Base-by-base conservation (phyloP, 805 yeast species). In the Starmerella lactis-condensi region DNA sequence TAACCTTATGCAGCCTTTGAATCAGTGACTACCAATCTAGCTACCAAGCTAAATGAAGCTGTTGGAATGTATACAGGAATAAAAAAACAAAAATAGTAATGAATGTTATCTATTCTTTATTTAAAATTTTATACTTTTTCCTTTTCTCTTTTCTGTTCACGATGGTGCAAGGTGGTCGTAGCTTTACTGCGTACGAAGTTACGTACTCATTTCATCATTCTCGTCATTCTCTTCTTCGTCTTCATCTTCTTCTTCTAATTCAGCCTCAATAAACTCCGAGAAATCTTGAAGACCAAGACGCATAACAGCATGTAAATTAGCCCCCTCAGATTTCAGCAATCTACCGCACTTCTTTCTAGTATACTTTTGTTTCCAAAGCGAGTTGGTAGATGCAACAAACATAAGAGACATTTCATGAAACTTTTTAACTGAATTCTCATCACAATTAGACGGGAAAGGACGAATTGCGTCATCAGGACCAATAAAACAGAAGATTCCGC, bases 391-490 rank as follows among this genome's bases (percentile, higher is more conserved):
- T 30, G 79, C 64, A 3, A 94, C 69, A 53, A 82, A 83, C 1
- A 85, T 67, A 17, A 85, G 64, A 2, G 94, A 79, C 45, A 78
- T 75, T 40, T 72, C 71, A 57, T 71, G 82, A 53, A 72, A 89
- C 94, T 95, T 83, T 47, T 83, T 94, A 12, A 77, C 67, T 56
- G 83, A 65, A 6, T 75, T 69, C 52, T 89, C 96, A 51, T 85
- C 96, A 46, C 82, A 70, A 16, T 79, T 65, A 4, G 94, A 83
- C 4, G 79, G 79, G 27, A 85, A 63, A 2, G 92, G 72, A 41
- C 77, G 68, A 45, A 85, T 58, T n/a, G 65, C 62, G 2, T 72
- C 65, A 29, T 73, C 64, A 39, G 75, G 81, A 4, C 43, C 43
- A 19, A 75, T 58, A 48, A 72, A 79, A 35, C 69, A 70, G 17